A percentile compares a stretch with the other conserved stretches of the same genome.
Conservation (phyloP, 306 rosid species). For the Rubus parviflorus region DNA sequence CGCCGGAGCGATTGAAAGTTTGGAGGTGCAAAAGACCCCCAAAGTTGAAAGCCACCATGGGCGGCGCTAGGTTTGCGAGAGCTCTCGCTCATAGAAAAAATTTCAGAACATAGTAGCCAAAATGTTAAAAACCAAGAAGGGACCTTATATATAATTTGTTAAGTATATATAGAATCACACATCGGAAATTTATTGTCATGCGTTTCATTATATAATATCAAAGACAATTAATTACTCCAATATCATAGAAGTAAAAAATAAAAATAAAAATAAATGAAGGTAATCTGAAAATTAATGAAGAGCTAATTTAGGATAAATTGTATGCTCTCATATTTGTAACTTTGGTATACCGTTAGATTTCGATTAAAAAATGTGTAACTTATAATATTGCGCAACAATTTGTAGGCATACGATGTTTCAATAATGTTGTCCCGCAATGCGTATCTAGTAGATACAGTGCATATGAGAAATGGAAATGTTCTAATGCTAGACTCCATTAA, state of each 20-base stretch:
- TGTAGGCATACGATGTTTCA: conserved; percentile 41
- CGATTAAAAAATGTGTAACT: too few species aligned
- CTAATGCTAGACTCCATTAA: conserved; percentile 41
- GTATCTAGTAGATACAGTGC: conserved; percentile 38
- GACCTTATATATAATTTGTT: too few species aligned
- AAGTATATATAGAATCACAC: not conserved
- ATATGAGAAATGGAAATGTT: conserved; percentile 29
- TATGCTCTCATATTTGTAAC: not conserved
- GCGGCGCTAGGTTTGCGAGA: too few species aligned
- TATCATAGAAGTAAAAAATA: not conserved
- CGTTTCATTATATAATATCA: not conserved
- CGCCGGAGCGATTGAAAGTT: too few species aligned
- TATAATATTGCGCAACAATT: not conserved
- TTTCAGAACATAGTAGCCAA: too few species aligned
- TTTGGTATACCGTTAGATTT: too few species aligned
- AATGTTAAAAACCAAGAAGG: too few species aligned
- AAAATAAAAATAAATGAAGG: not conserved
- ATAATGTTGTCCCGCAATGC: conserved; percentile 45
- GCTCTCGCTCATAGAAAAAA: too few species aligned
- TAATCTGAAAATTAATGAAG: not conserved
- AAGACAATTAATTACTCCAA: too few species aligned
- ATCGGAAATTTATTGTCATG: not conserved
- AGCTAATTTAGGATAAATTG: not conserved
- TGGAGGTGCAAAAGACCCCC: too few species aligned
- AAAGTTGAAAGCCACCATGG: too few species aligned